These are phyloP conservation scores for Fusarium clavum DNA, from an alignment of 2,329 filamentous ascomycete species.

Conservation along the genomic window DNA sequence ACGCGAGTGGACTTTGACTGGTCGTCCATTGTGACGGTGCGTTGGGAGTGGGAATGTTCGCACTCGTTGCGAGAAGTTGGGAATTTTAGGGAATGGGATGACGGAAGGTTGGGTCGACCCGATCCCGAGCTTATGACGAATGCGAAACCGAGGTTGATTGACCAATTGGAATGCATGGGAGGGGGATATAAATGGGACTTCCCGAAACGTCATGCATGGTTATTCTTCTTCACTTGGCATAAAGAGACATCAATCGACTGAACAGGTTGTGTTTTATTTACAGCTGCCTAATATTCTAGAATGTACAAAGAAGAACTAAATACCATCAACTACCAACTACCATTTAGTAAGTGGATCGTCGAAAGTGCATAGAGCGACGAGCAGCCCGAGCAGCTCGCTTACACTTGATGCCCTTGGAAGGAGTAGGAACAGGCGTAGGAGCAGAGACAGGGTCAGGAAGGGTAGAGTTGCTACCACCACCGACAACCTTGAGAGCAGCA, in stretches of 20 bases:
- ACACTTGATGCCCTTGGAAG: constrained; percentile 10
- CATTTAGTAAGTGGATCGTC: constrained; percentile 19
- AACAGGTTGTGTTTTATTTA: constrained; percentile 21
- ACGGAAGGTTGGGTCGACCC: constrained; percentile 8
- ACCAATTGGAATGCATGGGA: background rate
- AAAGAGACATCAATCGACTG: background rate
- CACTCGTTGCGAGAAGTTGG: constrained; percentile 21
- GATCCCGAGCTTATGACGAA: constrained; percentile 17
- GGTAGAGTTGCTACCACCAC: constrained; percentile 30
- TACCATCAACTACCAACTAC: background rate
- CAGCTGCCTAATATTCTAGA: background rate
- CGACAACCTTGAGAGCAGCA: constrained; percentile 21
- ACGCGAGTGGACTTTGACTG: constrained; percentile 12
- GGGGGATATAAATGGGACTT: accelerated
- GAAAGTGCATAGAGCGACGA: constrained; percentile 23
- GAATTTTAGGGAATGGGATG: background rate
- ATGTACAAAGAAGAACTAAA: constrained; percentile 23
- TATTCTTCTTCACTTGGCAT: background rate
- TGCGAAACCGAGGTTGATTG: background rate
- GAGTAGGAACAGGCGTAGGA: constrained; percentile 19
- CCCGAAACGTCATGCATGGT: background rate
- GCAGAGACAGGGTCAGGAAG: constrained; percentile 9
- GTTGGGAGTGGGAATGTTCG: background rate
- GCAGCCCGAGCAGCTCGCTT: constrained; percentile 19
- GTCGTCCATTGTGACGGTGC: constrained; percentile 4